Evolutionary conservation across 805 yeast genomes (phyloP).

Genomic region (Candida boidinii): DNA sequence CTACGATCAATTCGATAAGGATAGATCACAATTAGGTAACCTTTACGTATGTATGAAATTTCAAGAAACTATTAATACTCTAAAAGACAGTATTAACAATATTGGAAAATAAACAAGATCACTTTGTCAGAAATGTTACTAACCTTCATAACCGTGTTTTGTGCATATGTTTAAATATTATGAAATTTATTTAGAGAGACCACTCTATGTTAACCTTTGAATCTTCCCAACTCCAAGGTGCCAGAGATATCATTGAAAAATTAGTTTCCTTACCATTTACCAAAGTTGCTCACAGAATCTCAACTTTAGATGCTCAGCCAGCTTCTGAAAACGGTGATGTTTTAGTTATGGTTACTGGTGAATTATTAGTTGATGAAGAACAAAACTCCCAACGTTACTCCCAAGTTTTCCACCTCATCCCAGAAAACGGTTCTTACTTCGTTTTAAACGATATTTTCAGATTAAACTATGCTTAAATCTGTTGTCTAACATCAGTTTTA

Average conservation of each 20-base stretch:
- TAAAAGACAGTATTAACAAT: neutral
- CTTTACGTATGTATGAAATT: slow-evolving; percentile 48
- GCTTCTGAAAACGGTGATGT: slow-evolving; percentile 90
- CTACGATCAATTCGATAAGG: slow-evolving; percentile 90
- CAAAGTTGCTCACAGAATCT: slow-evolving; percentile 87
- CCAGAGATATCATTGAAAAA: slow-evolving; percentile 87
- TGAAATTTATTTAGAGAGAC: slow-evolving; percentile 56
- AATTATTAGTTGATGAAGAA: slow-evolving; percentile 86
- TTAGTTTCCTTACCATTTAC: slow-evolving; percentile 82
- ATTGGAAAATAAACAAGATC: neutral
- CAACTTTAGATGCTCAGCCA: slow-evolving; percentile 97
- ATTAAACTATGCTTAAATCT: slow-evolving; percentile 62
- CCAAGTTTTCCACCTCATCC: slow-evolving; percentile 94
- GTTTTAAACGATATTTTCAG: slow-evolving; percentile 97
- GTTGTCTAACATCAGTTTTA: too few relatives aligned
- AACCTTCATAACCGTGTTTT: neutral
- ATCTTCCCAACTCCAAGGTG: slow-evolving; percentile 90
- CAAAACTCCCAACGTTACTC: slow-evolving; percentile 93
- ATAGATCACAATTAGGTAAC: slow-evolving; percentile 86
- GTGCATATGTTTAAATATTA: neutral
- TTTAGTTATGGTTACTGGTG: slow-evolving; percentile 96
- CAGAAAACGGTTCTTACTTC: slow-evolving; percentile 84
- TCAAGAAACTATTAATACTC: neutral
- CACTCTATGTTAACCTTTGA: slow-evolving; percentile 98
- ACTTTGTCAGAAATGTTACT: neutral